Evolutionary conservation across 2,329 filamentous ascomycete species (phyloP), one percentile per base, ranked within the genome.

Genomic region (Claviceps monticola): DNA sequence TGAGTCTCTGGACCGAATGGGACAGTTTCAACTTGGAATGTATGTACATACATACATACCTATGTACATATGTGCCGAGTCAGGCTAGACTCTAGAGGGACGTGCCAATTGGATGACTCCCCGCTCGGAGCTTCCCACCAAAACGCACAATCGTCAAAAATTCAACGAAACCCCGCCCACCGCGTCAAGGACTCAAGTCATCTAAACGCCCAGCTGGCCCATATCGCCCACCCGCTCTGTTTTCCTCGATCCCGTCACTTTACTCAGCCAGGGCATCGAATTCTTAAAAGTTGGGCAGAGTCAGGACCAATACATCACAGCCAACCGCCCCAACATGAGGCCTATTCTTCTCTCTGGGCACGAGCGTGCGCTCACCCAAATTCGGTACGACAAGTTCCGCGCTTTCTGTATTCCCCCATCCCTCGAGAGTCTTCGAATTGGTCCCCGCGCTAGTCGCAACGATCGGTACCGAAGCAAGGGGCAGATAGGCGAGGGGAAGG

Each of bases 301-400:
- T 49, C 46, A 55, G 44, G 53, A 50, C 16, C 46, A 56, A 38
- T 9, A 23, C 29, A 38, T 34, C 46, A 29, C 49, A 50, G 53
- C 58, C 51, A 59, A n/a, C 23, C 60, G 58, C 60, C 66, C 70
- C 74, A 88, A 72, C 56, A 98, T 98, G 93, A 88, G 93, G 76
- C 93, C 93, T 67, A 94, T 96, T 71, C 78, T 98, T 63, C 80
- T 98, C 64, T 84, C 88, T 69, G 93, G 93, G 72, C 93, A 98
- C 82, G 89, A 95, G 79, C 86, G 89, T 76, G 88, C 89, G 73
- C 80, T 95, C 72, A 95, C 88, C 68, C 89, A 96, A 72, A 91
- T 96, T 71, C 88, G 83, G 83, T 88, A 77, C 64, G 75, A 68
- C 45, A 46, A 38, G 46, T 43, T 49, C 34, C 51, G 41, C 48